Evolutionary conservation across 2,329 filamentous ascomycete species (phyloP).

Genomic region (Tolypocladium endophyticum): DNA sequence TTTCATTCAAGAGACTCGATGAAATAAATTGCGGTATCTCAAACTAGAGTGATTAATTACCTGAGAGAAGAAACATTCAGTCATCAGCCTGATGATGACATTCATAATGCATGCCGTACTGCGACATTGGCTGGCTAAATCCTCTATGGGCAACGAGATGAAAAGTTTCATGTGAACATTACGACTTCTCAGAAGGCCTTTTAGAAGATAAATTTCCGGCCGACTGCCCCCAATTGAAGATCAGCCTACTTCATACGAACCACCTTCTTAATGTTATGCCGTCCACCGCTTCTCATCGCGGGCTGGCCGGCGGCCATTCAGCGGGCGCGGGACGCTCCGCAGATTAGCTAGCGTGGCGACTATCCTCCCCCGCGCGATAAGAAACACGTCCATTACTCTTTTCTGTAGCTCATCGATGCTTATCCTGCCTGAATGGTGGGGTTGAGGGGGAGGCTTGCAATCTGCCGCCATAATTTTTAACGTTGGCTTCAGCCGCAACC

Average conservation of each 20-base stretch:
- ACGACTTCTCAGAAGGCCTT: too few species aligned
- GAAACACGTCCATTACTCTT: background rate
- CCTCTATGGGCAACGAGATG: too few species aligned
- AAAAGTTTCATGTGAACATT: too few species aligned
- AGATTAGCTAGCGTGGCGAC: background rate
- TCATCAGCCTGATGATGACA: too few species aligned
- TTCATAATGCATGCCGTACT: too few species aligned
- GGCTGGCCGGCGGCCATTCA: background rate
- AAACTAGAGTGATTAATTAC: too few species aligned
- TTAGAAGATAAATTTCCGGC: too few species aligned
- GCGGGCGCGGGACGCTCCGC: background rate
- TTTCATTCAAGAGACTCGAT: background rate
- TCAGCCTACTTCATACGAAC: background rate
- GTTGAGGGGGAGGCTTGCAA: background rate
- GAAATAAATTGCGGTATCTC: background rate
- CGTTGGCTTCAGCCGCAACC: background rate
- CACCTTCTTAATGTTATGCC: background rate
- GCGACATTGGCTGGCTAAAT: too few species aligned
- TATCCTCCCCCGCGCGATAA: background rate
- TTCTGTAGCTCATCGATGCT: background rate
- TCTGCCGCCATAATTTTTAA: background rate
- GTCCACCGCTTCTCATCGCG: background rate
- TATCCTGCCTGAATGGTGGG: background rate
- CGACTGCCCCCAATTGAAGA: too few species aligned
- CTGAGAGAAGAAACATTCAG: too few species aligned